Conservation (phyloP, 1,284 basidiomycete genomes). For the Boletus chippewaensis region DNA sequence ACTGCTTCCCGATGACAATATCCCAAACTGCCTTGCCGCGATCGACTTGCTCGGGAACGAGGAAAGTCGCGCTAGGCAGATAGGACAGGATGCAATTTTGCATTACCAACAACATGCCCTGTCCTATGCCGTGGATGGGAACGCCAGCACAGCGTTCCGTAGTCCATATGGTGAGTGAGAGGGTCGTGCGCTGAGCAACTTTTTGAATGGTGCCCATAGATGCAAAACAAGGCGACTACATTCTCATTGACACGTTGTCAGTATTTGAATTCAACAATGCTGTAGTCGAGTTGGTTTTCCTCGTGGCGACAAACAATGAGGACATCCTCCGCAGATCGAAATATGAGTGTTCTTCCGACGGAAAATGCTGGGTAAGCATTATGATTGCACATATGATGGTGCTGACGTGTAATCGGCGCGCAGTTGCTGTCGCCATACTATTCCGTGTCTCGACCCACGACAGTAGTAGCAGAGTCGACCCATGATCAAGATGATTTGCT, state of each 20-base stretch:
- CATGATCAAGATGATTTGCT: constrained; percentile 11
- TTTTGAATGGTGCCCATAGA: constrained; percentile 20
- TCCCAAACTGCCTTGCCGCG: constrained; percentile 25
- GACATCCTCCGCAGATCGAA: constrained; percentile 32
- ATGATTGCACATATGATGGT: neutral
- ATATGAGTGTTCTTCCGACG: constrained; percentile 39
- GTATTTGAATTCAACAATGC: constrained; percentile 23
- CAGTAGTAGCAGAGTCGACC: neutral
- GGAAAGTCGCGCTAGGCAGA: constrained; percentile 27
- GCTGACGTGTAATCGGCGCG: neutral
- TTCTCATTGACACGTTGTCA: constrained; percentile 41
- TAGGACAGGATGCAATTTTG: constrained; percentile 33
- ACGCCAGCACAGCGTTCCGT: constrained; percentile 42
- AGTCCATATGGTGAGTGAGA: constrained; percentile 39
- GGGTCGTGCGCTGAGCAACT: neutral
- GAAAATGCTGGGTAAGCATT: constrained; percentile 39
- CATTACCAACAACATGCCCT: constrained; percentile 44
- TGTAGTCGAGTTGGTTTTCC: constrained; percentile 37
- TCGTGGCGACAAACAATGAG: constrained; percentile 40
- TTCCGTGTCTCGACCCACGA: constrained; percentile 8
- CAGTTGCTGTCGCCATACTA: constrained; percentile 18
- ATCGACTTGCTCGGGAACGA: constrained; percentile 40
- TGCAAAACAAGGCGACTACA: constrained; percentile 40
- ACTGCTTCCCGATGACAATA: constrained; percentile 35
- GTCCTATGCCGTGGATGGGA: constrained; percentile 52